Evolutionary conservation across 495 filamentous ascomycete genomes (phyloP).

Genomic region (Articulospora tetracladia): DNA sequence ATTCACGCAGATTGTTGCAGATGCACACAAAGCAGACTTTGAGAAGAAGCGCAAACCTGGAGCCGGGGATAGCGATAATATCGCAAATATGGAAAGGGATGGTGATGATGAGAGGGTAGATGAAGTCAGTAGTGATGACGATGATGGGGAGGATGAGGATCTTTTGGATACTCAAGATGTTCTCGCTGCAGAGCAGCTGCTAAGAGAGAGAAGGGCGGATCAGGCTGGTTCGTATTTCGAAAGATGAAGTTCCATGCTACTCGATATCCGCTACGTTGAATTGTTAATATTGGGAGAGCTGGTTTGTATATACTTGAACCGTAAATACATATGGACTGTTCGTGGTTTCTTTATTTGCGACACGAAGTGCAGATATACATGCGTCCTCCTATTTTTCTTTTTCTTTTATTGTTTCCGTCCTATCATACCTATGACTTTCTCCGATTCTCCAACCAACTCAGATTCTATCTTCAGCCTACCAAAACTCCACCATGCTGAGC

Average conservation of each 20-base stretch:
- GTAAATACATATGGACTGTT: too few relatives aligned
- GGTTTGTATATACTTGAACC: neutral
- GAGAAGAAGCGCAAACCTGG: constrained; percentile 61
- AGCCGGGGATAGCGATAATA: constrained; percentile 10
- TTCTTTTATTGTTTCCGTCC: too few relatives aligned
- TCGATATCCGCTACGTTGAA: too few relatives aligned
- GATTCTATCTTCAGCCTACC: too few relatives aligned
- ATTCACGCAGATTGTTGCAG: constrained; percentile 54
- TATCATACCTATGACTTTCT: too few relatives aligned
- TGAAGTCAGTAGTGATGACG: constrained; percentile 16
- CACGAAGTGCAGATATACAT: too few relatives aligned
- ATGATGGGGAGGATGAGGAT: constrained; percentile 4
- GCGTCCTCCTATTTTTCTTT: too few relatives aligned
- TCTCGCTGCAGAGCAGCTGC: constrained; percentile 17
- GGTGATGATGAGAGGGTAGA: neutral
- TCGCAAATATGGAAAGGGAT: constrained; percentile 2
- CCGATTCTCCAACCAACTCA: too few relatives aligned
- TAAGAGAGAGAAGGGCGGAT: constrained; percentile 14
- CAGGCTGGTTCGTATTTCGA: neutral
- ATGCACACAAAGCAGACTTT: constrained; percentile 85
- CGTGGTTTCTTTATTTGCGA: too few relatives aligned
- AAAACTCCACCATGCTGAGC: too few relatives aligned
- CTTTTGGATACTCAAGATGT: constrained; percentile 16
- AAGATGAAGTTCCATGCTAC: too few relatives aligned
- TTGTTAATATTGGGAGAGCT: neutral